A percentile compares a stretch with the other conserved stretches of the same genome.
Evolutionary conservation across 495 filamentous ascomycete species (phyloP).

Genomic region (Barbatosphaeria neglecta): DNA sequence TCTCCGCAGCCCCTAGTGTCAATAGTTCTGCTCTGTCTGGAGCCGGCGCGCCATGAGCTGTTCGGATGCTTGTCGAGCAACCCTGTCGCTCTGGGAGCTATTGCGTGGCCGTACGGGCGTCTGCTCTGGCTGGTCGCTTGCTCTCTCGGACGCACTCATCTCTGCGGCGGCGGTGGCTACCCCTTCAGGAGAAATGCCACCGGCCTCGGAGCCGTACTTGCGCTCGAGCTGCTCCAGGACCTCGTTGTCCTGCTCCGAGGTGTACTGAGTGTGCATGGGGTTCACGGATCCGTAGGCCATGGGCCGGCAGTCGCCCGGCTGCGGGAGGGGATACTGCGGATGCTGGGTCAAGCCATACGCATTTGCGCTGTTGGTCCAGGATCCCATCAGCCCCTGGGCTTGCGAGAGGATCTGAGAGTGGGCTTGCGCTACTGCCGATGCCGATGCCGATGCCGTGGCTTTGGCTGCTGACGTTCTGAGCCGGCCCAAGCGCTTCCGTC

Average conservation of each 20-base stretch:
- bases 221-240: slow-evolving; percentile 29
- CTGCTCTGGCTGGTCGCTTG: slow-evolving; percentile 4
- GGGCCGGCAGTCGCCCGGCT: not conserved
- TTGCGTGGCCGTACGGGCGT: slow-evolving; percentile 10
- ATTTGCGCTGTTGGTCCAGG: slow-evolving; percentile 12
- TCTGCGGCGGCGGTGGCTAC: no score
- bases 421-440: not conserved
- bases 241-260: slow-evolving; percentile 27
- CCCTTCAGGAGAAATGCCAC: slow-evolving; percentile 10
- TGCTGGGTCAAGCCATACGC: not conserved
- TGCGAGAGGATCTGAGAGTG: no score
- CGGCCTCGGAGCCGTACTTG: slow-evolving; percentile 6
- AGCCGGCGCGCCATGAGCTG: slow-evolving; percentile 20
- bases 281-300: not conserved
- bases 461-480: slow-evolving; percentile 13
- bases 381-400: slow-evolving; percentile 6
- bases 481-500: slow-evolving; percentile 20
- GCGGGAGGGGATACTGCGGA: not conserved
- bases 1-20: slow-evolving; percentile 2
- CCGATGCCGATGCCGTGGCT: not conserved
- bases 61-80: slow-evolving; percentile 31
- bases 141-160: no score
- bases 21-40: slow-evolving; percentile 1
- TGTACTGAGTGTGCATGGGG: slow-evolving; percentile 10
- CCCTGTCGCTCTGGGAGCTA: slow-evolving; percentile 23